phyloP scores from a whole-genome alignment of 2,329 filamentous ascomycete genomes.

The Penicillium occitanis region DNA sequence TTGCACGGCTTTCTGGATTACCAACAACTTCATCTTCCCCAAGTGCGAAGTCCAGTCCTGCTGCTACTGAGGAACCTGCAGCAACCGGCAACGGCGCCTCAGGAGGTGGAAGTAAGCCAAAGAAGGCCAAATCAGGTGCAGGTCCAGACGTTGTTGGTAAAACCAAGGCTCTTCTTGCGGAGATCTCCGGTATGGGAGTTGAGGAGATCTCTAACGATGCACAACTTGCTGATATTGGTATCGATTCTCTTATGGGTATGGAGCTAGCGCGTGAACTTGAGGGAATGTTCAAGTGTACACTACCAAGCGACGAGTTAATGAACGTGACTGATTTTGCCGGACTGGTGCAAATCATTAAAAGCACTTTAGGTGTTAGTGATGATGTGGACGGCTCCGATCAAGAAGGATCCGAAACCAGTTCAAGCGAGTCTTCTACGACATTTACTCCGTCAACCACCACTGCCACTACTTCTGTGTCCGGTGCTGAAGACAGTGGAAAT shows the following conservation, averaged over 20 bases:
- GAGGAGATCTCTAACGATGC: conserved; percentile 38
- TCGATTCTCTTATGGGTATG: conserved; percentile 54
- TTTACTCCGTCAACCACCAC: conserved; percentile 8
- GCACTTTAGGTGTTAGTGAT: conserved; percentile 2
- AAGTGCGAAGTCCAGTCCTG: not conserved
- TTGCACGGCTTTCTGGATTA: conserved; percentile 15
- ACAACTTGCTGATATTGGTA: conserved; percentile 38
- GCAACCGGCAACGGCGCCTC: not conserved
- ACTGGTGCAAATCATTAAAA: conserved; percentile 16
- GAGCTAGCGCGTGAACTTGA: conserved; percentile 45
- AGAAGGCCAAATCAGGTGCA: not conserved
- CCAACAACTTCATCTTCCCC: not conserved
- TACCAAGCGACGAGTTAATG: conserved; percentile 31
- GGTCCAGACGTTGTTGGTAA: conserved; percentile 18
- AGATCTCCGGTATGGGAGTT: conserved; percentile 37
- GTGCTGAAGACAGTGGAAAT: conserved; percentile 31
- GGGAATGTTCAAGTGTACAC: conserved; percentile 35
- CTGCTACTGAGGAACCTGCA: not conserved
- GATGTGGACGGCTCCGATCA: conserved; percentile 10
- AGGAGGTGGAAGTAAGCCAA: not conserved
- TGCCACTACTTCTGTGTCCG: conserved; percentile 12
- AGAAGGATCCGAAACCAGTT: conserved; percentile 9
- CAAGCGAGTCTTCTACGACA: conserved; percentile 10
- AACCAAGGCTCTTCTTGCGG: conserved; percentile 18
- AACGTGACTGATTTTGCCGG: conserved; percentile 29